phyloP scores from a whole-genome alignment of 495 filamentous ascomycete species.

The Hyaloscypha hepaticicola region DNA sequence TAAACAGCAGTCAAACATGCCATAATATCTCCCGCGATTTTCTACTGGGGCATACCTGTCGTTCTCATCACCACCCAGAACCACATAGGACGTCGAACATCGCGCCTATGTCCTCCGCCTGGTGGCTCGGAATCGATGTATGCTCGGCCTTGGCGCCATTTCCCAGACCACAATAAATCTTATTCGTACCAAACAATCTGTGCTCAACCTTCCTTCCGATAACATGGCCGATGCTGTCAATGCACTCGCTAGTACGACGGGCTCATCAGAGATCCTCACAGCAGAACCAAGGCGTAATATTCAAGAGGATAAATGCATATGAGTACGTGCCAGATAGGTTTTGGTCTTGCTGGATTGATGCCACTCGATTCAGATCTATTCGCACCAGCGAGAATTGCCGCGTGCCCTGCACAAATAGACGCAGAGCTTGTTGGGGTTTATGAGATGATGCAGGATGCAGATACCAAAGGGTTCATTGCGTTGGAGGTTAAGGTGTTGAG shows the following conservation, averaged over 20 bases:
- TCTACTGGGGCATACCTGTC: conserved; percentile 48
- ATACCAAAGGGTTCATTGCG: conserved; percentile 30
- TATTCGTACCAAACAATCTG: conserved; percentile 43
- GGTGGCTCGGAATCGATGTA: conserved; percentile 47
- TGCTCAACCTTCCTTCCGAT: conserved; percentile 44
- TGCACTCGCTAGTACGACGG: conserved; percentile 42
- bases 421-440: conserved; percentile 36
- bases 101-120: conserved; percentile 46
- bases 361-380: conserved; percentile 37
- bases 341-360: conserved; percentile 35
- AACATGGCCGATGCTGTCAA: conserved; percentile 41
- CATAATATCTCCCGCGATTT: conserved; percentile 45
- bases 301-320: conserved; percentile 32
- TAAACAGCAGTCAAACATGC: conserved; percentile 19
- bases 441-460: conserved; percentile 37
- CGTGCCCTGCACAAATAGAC: conserved; percentile 46
- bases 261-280: neutral
- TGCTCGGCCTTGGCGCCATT: conserved; percentile 40
- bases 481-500: conserved; percentile 38
- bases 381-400: conserved; percentile 34
- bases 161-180: conserved; percentile 46
- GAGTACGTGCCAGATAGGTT: conserved; percentile 39
- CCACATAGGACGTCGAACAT: conserved; percentile 43
- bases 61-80: conserved; percentile 45
- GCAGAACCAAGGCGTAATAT: conserved; percentile 24